Conservation (phyloP, 2,329 filamentous ascomycete species). For the Aureobasidium melanogenum region DNA sequence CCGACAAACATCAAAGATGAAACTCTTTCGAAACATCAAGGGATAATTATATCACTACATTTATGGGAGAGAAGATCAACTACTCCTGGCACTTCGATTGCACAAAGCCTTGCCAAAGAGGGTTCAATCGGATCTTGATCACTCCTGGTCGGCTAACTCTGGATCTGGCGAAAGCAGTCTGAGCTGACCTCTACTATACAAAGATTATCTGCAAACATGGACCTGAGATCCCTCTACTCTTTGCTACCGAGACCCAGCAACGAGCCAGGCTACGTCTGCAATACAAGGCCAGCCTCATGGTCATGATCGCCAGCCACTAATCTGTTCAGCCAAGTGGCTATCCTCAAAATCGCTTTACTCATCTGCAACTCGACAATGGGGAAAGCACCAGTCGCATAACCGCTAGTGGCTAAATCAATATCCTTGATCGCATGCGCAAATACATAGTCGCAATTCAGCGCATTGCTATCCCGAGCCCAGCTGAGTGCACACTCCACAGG, state of each 20-base stretch:
- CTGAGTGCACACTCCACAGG: constrained; percentile 26
- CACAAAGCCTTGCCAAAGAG: too few relatives aligned
- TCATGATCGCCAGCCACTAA: constrained; percentile 20
- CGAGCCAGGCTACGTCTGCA: background rate
- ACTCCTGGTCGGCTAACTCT: too few relatives aligned
- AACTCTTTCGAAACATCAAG: too few relatives aligned
- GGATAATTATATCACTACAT: too few relatives aligned
- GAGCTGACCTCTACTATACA: too few relatives aligned
- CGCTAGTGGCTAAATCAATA: constrained; percentile 27
- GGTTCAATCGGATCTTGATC: too few relatives aligned
- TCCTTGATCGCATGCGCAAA: constrained; percentile 25
- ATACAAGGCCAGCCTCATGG: background rate
- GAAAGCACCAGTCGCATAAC: constrained; percentile 30
- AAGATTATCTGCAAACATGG: too few relatives aligned
- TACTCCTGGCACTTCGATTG: too few relatives aligned
- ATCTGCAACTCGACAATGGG: constrained; percentile 34
- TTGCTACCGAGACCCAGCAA: background rate
- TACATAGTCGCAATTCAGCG: constrained; percentile 32
- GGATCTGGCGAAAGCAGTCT: too few relatives aligned
- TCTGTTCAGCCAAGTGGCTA: constrained; percentile 32
- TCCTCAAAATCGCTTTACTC: constrained; percentile 31
- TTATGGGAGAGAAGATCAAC: too few relatives aligned
- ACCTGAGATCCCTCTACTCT: background rate
- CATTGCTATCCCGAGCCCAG: constrained; percentile 32
- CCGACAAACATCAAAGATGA: constrained; percentile 1